Base-by-base conservation (phyloP, 306 rosid genomes). In the Citrullus amarus region DNA sequence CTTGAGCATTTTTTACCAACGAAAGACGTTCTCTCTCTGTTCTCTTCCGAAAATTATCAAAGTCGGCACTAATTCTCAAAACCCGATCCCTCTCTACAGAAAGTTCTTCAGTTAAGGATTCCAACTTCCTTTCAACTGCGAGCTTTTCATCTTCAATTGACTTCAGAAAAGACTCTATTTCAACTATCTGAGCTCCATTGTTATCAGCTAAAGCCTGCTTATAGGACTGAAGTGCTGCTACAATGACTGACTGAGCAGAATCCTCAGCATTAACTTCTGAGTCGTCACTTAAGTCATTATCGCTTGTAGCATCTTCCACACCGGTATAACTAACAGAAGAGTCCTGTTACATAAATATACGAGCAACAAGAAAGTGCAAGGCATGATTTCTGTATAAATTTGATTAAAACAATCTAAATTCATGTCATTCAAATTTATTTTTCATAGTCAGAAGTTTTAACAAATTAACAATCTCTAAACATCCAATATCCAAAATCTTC, bases 41-140 rank as follows among this genome's bases (percentile, higher is more conserved):
- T 88, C 98, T 92, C 87, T 92, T 94, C 84, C 98, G 87, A 74
- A 90, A 94, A 89, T 94, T 94, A 79, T 94, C 98, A 77, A 94
- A 94, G 80, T 94, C 98, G 6, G 98, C 98, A 87, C 95, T 85
- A 79, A 94, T 92, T 87, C 98, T 87, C 77, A 94, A 87, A 83
- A 90, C 65, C 53, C 98, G 88, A n/a, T 82, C 93, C 84, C 60
- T 92, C 76, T 86, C 97, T 69, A 43, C 67, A 2, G 85, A 84
- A 77, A 92, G 76, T 79, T 90, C 98, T 79, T 89, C 92, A 53
- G 87, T 87, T 80, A 90, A 80, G 56, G 91, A 83, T 65, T 78
- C 77, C 54, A 89, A 71, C 83, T 86, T 89, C 67, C 56, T 82
- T 88, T 90, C 89, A 65, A 88, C 88, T 50, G 67, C 84, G 20